Percentiles rank a stretch among this genome's conserved stretches.
Conservation (phyloP, 805 yeast genomes). For the Alloascoidea africana region DNA sequence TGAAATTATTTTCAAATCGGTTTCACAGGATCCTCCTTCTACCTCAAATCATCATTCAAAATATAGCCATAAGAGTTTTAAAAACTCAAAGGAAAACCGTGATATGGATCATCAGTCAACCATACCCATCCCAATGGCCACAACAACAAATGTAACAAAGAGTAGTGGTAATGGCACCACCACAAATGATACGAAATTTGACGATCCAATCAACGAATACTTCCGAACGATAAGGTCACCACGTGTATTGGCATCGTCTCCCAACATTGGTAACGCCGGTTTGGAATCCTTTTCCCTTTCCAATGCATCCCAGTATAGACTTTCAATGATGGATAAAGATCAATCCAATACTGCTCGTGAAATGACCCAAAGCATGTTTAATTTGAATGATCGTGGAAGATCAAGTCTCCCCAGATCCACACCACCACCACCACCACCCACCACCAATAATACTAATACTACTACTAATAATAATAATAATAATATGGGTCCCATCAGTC, state of each 20-base stretch:
- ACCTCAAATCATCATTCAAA: background rate
- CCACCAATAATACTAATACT: background rate
- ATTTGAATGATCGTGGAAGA: background rate
- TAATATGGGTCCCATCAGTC: background rate
- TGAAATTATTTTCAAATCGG: constrained; percentile 27
- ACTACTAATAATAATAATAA: background rate
- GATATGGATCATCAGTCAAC: background rate
- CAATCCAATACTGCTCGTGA: background rate
- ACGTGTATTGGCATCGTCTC: background rate
- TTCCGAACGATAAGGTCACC: background rate
- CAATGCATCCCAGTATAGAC: background rate
- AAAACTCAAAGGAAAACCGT: background rate
- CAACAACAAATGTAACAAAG: background rate
- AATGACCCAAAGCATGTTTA: background rate
- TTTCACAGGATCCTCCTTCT: constrained; percentile 4
- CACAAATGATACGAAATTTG: background rate
- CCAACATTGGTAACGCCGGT: background rate
- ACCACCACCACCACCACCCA: too few species aligned
- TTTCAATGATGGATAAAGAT: background rate
- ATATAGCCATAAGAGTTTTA: background rate
- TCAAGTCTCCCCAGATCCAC: constrained; percentile 1
- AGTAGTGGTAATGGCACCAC: background rate
- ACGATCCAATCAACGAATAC: background rate
- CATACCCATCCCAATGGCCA: background rate
- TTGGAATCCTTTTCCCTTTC: background rate